Base-by-base conservation (phyloP, 2,329 filamentous ascomycete species). In the Fusarium luffae region DNA sequence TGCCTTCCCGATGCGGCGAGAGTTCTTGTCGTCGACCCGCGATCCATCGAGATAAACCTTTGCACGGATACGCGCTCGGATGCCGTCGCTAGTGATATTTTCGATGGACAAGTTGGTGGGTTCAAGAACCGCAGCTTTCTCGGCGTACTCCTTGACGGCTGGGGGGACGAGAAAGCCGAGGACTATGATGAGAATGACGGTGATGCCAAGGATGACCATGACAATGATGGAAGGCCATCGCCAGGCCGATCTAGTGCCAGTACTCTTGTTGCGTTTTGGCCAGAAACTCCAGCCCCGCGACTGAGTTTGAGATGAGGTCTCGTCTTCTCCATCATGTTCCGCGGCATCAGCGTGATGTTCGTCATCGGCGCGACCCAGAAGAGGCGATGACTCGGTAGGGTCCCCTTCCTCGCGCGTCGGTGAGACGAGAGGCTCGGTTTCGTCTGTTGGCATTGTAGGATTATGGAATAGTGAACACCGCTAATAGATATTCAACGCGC, bases 91-190 rank as follows among this genome's bases (percentile, higher is more conserved):
- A 0, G 93, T 98, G 70, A 98, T 92, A 4, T 92, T 93, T 75
- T 96, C 92, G 63, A 99, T 89, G 3, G 94, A 93, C 21, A 99
- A 81, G 71, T 90, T 92, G 8, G 91, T 94, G 3, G 96, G 93
- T 76, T 94, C 89, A 70, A 99, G 88, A 19, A 95, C 89, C 25
- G 91, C 86, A 5, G 94, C 93, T 78, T 94, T 86, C 80, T 95
- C 91, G 50, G 92, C 93, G 79, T 99, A 99, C 77, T 93, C 88
- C 79, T 97, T 89, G 13, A 97, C 88, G 10, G 91, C 88, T 18
- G 91, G 89, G 3, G 95, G 94, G 0, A 92, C 88, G 56, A 97
- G 87, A 81, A 97, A 97, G 18, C 90, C 93, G 59, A 95, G 82
- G 18, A 92, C 80, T 62, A 98, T 89, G 72, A 97, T 93, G 28